Conservation (phyloP, 257 asterid genomes). For the Paraleonurus japonicus region DNA sequence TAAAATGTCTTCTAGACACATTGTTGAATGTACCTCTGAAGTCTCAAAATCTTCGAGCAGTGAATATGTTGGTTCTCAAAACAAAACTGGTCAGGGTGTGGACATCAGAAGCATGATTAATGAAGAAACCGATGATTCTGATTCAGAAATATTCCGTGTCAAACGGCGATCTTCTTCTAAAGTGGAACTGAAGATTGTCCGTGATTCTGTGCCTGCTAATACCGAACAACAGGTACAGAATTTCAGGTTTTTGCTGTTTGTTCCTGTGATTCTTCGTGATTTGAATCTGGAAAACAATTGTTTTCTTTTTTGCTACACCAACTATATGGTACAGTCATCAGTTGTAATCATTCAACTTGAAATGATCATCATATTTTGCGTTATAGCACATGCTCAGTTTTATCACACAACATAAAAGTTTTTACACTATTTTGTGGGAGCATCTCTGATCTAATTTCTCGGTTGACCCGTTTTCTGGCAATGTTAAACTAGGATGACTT, state of each 20-base stretch:
- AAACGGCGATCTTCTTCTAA: conserved; percentile 67
- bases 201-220: conserved; percentile 37
- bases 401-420: background rate
- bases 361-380: background rate
- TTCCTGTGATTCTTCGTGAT: background rate
- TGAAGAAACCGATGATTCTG: conserved; percentile 74
- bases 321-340: background rate
- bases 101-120: conserved; percentile 34
- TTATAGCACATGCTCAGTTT: background rate
- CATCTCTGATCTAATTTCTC: conserved; percentile 1
- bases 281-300: background rate
- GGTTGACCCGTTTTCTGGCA: background rate
- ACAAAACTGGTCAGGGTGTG: conserved; percentile 21
- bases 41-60: conserved; percentile 37
- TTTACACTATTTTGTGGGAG: background rate
- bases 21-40: conserved; percentile 26
- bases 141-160: conserved; percentile 84
- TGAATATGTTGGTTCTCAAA: conserved; percentile 26
- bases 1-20: conserved; percentile 27
- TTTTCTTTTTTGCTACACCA: background rate
- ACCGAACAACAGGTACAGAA: conserved; percentile 62
- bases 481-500: background rate
- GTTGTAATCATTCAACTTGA: background rate
- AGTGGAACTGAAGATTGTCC: conserved; percentile 47
- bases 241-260: conserved; percentile 5